Base-by-base conservation (phyloP, 176 grass and related monocot species). In the Tillandsia leiboldiana region DNA sequence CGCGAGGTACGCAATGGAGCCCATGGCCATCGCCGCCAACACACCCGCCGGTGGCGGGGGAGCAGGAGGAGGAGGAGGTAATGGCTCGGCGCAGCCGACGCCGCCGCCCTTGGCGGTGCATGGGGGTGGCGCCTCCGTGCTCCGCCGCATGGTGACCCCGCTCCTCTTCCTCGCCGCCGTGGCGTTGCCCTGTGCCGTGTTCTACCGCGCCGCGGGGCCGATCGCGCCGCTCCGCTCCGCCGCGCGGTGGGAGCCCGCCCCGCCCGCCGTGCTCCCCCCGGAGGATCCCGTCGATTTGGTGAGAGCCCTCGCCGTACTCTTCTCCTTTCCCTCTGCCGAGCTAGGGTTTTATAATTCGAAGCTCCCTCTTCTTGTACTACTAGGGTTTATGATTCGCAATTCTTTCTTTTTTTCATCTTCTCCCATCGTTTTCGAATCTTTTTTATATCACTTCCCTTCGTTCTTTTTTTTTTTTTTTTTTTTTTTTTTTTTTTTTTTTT, bases 131-230 rank as follows among this genome's bases (percentile, higher is more conserved):
- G 52, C 47, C n/a, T 48, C 61, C 49, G 59, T 12, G n/a, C 23
- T 81, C 5, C 66, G 81, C 64, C 24, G 8, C 24, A 59, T 62
- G 22, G 57, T 75, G 52, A 24, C 61, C 57, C 51, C 13, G 51
- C 51, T 84, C 61, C 86, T 81, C 51, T 65, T 84, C 48, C 66
- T 53, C 12, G 77, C 77, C 26, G 74, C 78, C 29, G 70, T 81
- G 51, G 70, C 70, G 51, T 65, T 84, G 42, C 81, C 74, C 65
- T 84, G 74, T 67, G 81, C 77, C 48, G 66, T 88, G 64, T 65
- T 88, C 28, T 78, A 84, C 77, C 49, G 77, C n/a, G 73, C 77
- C 58, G 66, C 74, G 15, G n/a, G 73, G 9, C 64, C 14, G 69
- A 0, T 33, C 8, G 4, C n/a, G 11, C 17, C 1, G 10, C 53